Evolutionary conservation across 306 rosid genomes (phyloP), one percentile per base, ranked within the genome.

Genomic region (Medicago ruthenica): DNA sequence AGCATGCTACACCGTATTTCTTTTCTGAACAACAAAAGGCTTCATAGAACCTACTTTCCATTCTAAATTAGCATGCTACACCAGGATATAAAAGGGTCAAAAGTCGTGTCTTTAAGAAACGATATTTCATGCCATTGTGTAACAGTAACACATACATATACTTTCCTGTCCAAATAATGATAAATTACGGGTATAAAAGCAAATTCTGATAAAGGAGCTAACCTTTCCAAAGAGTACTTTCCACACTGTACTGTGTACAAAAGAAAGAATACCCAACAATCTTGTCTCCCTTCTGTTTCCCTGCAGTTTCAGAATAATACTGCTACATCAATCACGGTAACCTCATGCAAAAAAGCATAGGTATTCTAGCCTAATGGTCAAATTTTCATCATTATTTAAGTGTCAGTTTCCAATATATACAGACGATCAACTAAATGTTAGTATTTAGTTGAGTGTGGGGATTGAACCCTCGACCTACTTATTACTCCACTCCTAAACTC

Each of bases 161-260:
- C 61, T 70, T 57, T 53, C 67, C 14, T 40, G 13, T 79, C 42
- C 62, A 65, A 74, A 15, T 6, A 17, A 20, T 6, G 37, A 45
- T 62, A 24, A 59, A 58, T 59, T 41, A 15, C 2, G 40, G 62
- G 20, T 18, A 71, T 16, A 31, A 40, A 80, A 57, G 39, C 13
- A 54, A 67, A 27, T 15, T 36, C 12, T 75, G 71, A 42, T 10
- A 45, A 45, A 70, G 78, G 27, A 51, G 63, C 83, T 81, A 63
- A 95, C 97, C 96, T 95, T 95, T 78, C 99, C 99, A 73, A 95
- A 95, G 74, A 95, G 76, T 54, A 92, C 97, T 89, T 95, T 95
- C 99, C 99, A 95, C 18, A 95, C 97, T 18, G 99, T 92, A 89
- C 96, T 95, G 87, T 95, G 97, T 47, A 95, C 96, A 82, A 95